Evolutionary conservation across 331 rosid genomes (phyloP).

Genomic region (Telfairia occidentalis): DNA sequence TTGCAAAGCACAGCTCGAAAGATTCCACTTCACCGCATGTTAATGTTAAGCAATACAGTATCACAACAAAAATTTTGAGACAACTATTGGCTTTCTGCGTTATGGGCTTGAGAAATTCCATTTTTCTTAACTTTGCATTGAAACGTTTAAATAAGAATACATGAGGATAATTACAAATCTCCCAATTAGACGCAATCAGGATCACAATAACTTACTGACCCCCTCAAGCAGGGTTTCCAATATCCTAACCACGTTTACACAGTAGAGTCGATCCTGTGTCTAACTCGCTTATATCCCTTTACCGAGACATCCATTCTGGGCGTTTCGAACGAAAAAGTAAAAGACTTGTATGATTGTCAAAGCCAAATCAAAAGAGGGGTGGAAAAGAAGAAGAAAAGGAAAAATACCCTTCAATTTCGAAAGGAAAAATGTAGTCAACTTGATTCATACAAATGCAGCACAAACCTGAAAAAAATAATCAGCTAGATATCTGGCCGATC

Average conservation of each 20-base stretch:
- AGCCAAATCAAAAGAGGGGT: neutral
- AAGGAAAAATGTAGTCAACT: neutral
- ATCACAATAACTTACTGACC: slow-evolving; percentile 10
- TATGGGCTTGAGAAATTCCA: neutral
- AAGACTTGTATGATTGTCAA: neutral
- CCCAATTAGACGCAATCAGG: neutral
- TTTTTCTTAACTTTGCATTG: neutral
- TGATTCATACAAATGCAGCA: neutral
- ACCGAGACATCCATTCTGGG: neutral
- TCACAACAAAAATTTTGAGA: neutral
- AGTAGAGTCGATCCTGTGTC: neutral
- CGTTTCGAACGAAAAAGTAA: neutral
- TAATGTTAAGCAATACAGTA: neutral
- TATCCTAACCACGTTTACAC: neutral
- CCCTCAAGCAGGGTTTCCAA: neutral
- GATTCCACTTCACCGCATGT: neutral
- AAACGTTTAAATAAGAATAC: neutral
- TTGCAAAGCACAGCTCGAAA: neutral
- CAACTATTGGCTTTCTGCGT: neutral
- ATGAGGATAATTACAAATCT: neutral
- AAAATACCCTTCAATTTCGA: neutral
- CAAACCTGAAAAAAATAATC: neutral
- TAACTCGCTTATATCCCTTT: neutral
- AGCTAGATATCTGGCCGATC: neutral
- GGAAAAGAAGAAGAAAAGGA: slow-evolving; percentile 1